These are phyloP conservation scores for Coniosporium tulheliwenetii DNA, from an alignment of 2,329 filamentous ascomycete species.

Conservation along the genomic window DNA sequence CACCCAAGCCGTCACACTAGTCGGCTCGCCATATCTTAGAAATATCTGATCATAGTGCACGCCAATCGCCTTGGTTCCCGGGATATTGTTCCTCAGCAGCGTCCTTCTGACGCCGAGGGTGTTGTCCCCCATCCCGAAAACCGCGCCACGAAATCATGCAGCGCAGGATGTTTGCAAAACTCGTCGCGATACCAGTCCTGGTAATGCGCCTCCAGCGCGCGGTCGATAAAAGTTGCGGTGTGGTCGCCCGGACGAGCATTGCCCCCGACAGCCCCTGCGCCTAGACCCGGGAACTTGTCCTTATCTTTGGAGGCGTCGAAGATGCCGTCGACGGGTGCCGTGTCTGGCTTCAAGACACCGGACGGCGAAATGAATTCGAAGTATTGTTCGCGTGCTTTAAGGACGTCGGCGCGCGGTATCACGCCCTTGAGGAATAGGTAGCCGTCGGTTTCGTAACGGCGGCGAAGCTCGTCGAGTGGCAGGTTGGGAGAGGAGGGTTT, in stretches of 20 bases:
- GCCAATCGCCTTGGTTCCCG: conserved; percentile 40
- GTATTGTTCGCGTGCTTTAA: conserved; percentile 35
- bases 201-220: conserved; percentile 2
- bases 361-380: conserved; percentile 38
- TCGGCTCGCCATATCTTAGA: conserved; percentile 37
- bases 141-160: conserved; percentile 1
- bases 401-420: conserved; percentile 36
- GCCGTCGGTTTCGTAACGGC: conserved; percentile 32
- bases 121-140: no score
- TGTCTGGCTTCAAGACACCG: conserved; percentile 39
- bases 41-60: conserved; percentile 48
- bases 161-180: conserved; percentile 4
- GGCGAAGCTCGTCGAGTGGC: conserved; percentile 32
- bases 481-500: conserved; percentile 25
- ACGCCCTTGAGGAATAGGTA: conserved; percentile 41
- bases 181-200: conserved; percentile 2
- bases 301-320: conserved; percentile 30
- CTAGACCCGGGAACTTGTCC: conserved; percentile 35
- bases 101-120: conserved; percentile 25
- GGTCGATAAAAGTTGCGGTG: conserved; percentile 3
- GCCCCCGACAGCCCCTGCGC: conserved; percentile 29
- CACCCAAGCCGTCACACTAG: conserved; percentile 41
- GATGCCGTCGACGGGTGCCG: conserved; percentile 35
- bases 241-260: conserved; percentile 26
- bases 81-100: conserved; percentile 40